A percentile compares a stretch with the other conserved stretches of the same genome.
phyloP scores from a whole-genome alignment of 2,329 filamentous ascomycete species.

The Aaosphaeria arxii region DNA sequence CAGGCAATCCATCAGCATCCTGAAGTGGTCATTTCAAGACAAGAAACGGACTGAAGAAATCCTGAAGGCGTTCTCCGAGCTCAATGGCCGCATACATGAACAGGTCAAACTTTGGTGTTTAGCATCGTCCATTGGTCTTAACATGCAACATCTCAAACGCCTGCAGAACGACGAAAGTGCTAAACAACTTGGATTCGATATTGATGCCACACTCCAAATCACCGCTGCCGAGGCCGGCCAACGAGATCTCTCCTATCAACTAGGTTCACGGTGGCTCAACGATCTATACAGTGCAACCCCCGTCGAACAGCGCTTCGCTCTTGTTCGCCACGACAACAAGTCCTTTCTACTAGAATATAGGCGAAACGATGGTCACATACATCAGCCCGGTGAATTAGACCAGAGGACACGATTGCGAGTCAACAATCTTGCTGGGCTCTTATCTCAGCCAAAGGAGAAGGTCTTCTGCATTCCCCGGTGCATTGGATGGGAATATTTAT shows the following conservation, averaged over 20 bases:
- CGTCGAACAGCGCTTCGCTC: constrained; percentile 1
- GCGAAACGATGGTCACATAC: not conserved
- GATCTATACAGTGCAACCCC: not conserved
- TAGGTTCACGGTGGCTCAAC: not conserved
- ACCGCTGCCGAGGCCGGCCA: constrained; percentile 1
- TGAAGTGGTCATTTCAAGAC: constrained; percentile 11
- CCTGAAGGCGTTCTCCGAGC: constrained; percentile 6
- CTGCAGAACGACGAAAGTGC: constrained; percentile 10
- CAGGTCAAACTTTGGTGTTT: constrained; percentile 13
- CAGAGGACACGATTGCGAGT: not conserved
- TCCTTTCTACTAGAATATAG: constrained; percentile 1
- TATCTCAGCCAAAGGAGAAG: constrained; percentile 7
- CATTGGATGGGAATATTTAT: constrained; percentile 7
- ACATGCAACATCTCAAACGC: constrained; percentile 9
- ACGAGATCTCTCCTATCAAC: not conserved
- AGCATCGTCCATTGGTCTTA: constrained; percentile 6
- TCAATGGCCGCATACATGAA: constrained; percentile 10
- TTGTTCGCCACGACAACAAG: constrained; percentile 1
- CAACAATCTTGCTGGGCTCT: constrained; percentile 3
- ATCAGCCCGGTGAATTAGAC: not conserved
- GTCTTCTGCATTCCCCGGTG: constrained; percentile 9
- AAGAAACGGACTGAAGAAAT: constrained; percentile 8
- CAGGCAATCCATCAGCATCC: not conserved
- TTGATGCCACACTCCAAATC: constrained; percentile 10
- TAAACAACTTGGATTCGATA: constrained; percentile 8